These are phyloP conservation scores for Cryptococcus maquisensis DNA, from an alignment of 1,284 basidiomycete genomes.

Conservation along the genomic window DNA sequence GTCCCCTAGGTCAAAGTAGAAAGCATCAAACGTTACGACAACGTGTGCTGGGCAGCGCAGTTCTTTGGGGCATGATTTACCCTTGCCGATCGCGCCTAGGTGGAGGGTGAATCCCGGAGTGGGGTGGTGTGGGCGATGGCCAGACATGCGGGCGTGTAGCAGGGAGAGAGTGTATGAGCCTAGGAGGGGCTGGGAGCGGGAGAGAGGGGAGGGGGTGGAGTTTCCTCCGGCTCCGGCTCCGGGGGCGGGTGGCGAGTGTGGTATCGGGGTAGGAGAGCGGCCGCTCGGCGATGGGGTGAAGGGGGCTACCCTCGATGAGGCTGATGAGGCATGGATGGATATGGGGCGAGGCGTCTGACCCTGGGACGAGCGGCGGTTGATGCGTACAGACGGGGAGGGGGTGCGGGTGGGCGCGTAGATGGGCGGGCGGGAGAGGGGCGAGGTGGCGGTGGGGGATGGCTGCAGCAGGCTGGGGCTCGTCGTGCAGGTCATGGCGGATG, in stretches of 20 bases:
- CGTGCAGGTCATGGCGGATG: neutral
- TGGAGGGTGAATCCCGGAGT: constrained; percentile 16
- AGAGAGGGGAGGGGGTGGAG: constrained; percentile 24
- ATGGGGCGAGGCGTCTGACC: neutral
- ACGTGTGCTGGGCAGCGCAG: constrained; percentile 32
- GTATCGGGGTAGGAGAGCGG: neutral
- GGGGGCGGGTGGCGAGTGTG: neutral
- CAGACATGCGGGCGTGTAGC: constrained; percentile 42
- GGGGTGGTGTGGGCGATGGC: constrained; percentile 28
- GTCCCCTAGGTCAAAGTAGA: constrained; percentile 42
- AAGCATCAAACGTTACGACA: constrained; percentile 39
- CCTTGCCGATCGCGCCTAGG: constrained; percentile 27
- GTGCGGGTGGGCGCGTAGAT: constrained; percentile 13
- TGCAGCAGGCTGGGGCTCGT: too few relatives aligned
- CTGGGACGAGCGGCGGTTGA: neutral
- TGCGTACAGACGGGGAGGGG: constrained; percentile 8
- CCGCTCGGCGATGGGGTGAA: neutral
- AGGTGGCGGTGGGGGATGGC: constrained; percentile 18
- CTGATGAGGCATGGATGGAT: neutral
- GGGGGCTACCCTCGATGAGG: neutral
- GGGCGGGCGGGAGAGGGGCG: constrained; percentile 23
- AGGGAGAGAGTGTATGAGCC: constrained; percentile 42
- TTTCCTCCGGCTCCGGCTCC: neutral
- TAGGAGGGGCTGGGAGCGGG: constrained; percentile 40
- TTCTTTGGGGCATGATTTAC: constrained; percentile 24